phyloP scores from a whole-genome alignment of 305 asterid genomes.

The Solanum chacoense region DNA sequence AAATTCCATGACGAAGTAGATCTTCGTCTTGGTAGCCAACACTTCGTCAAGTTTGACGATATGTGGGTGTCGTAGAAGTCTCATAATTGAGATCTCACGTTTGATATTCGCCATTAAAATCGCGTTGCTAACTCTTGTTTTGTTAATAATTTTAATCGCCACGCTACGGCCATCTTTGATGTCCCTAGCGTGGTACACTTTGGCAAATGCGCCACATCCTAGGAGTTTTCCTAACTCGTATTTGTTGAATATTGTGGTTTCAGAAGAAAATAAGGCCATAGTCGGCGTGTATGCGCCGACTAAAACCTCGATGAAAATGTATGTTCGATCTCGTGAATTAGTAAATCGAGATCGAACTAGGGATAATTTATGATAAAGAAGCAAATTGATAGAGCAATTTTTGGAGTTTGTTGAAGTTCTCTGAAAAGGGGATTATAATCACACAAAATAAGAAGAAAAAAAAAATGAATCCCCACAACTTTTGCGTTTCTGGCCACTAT shows the following conservation, averaged over 20 bases:
- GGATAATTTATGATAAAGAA: background rate
- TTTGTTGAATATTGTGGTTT: constrained; percentile 38
- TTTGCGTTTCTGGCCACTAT: background rate
- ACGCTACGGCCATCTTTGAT: constrained; percentile 39
- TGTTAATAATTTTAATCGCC: constrained; percentile 45
- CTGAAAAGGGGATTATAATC: background rate
- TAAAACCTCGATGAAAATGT: background rate
- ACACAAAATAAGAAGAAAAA: background rate
- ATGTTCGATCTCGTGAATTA: background rate
- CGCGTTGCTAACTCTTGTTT: constrained; percentile 25
- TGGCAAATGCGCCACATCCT: constrained; percentile 73
- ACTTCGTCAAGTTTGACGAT: constrained; percentile 61
- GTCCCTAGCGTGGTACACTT: constrained; percentile 58
- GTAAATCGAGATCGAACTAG: background rate
- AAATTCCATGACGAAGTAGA: constrained; percentile 63
- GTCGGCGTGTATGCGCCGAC: background rate
- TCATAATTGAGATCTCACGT: constrained; percentile 77
- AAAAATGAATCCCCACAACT: background rate
- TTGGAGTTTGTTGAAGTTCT: background rate
- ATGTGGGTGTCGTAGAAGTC: constrained; percentile 49
- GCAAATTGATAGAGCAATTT: background rate
- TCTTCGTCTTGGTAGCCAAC: constrained; percentile 60
- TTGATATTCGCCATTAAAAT: constrained; percentile 31
- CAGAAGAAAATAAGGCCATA: background rate
- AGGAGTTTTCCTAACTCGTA: constrained; percentile 57